Conservation (phyloP, 805 yeast genomes). For the Zygosaccharomyces gambellarensis region DNA sequence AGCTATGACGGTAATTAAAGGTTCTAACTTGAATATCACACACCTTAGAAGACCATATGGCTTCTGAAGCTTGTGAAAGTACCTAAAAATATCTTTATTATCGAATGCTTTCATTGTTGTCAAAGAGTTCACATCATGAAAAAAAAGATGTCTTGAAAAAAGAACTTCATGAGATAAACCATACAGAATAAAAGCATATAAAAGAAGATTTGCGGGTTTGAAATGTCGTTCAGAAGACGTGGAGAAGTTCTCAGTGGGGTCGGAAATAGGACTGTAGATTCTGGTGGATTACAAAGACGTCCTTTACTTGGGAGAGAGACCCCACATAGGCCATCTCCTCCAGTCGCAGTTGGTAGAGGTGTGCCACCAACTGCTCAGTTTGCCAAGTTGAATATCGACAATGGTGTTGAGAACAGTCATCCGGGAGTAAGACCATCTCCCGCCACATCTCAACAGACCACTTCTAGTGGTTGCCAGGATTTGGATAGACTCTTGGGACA, state of each 20-base stretch:
- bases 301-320: conserved; percentile 1
- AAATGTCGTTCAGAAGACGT: conserved; percentile 57
- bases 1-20: not conserved
- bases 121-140: not conserved
- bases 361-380: conserved; percentile 2
- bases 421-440: conserved; percentile 75
- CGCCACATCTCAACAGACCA: conserved; percentile 62
- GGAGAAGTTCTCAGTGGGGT: conserved; percentile 41
- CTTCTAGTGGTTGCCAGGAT: conserved; percentile 76
- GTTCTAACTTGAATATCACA: not conserved
- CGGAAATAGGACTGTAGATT: conserved; percentile 1
- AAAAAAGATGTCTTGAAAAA: not conserved
- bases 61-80: not conserved
- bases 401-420: conserved; percentile 23
- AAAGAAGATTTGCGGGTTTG: not conserved
- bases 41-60: not conserved
- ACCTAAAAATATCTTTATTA: not conserved
- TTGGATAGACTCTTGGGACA: conserved; percentile 72
- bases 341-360: not conserved
- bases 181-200: not conserved
- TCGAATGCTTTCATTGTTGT: not conserved
- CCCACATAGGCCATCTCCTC: conserved; percentile 1
- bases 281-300: conserved; percentile 1
- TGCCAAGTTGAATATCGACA: not conserved
- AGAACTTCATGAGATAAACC: not conserved